Evolutionary conservation across 2,329 filamentous ascomycete species (phyloP), one percentile per base, ranked within the genome.

Genomic region (Xylaria sp.): DNA sequence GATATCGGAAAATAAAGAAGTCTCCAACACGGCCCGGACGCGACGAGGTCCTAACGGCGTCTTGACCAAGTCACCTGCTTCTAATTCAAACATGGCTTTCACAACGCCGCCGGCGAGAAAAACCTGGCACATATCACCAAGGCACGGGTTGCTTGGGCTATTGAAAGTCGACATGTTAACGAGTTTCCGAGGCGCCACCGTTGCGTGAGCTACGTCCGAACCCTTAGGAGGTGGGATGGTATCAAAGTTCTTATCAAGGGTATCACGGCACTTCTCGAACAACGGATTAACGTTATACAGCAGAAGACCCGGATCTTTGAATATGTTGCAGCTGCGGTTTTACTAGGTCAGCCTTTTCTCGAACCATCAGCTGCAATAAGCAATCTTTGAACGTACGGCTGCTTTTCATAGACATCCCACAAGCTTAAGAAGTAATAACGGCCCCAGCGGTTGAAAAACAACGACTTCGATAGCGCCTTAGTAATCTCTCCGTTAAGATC

Each of bases 261-360:
- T 72, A 57, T 86, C 81, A 9, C 86, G 80, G 73, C 85, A 89
- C n/a, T 60, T 43, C 20, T 78, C 75, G 74, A 91, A 90, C 2
- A 90, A 79, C 0, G 83, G 81, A 61, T 85, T 88, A 1, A 82
- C 75, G 0, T 87, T 84, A 72, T 90, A 90, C 70, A 83, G 80
- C 7, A 87, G 81, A 3, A 88, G 86, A 0, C 88, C 88, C 0
- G 84, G 80, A 68, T 90, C 89, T 74, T 89, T 89, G 83, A 90
- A 90, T 0, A 85, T 86, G 75, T 89, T 89, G 80, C 88, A 89
- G 10, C 75, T 77, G 36, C 23, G 5, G n/a, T 43, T 54, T 55
- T 2, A 18, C 39, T 57, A 55, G 10, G 59, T 62, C 39, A 67
- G 62, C 46, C 3, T 20, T 28, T 10, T 48, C n/a, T 48, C n/a